A percentile compares a stretch with the other conserved stretches of the same genome.
phyloP scores from a whole-genome alignment of 192 early-diverging fungal genomes.

The Entomortierella lignicola region DNA sequence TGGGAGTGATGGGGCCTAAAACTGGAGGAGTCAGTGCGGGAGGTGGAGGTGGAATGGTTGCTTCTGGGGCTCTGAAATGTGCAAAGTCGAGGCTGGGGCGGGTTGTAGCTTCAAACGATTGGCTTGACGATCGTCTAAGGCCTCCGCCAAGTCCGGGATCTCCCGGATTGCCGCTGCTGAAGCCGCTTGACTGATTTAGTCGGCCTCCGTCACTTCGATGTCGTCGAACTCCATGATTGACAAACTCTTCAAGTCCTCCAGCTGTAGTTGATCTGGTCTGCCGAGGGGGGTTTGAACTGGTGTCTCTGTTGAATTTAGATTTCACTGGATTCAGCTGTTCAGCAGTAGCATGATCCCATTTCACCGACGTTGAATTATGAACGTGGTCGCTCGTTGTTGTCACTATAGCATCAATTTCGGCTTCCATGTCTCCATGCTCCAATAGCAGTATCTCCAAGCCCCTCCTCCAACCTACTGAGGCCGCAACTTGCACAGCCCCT shows the following conservation, averaged over 20 bases:
- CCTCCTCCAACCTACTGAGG: slow-evolving; percentile 39
- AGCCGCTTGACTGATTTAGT: not conserved
- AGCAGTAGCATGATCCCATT: slow-evolving; percentile 41
- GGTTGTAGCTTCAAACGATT: not conserved
- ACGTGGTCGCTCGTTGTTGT: slow-evolving; percentile 31
- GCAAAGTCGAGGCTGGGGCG: slow-evolving; percentile 17
- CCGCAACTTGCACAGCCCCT: slow-evolving; percentile 45
- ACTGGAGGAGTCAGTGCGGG: not conserved
- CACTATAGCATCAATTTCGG: slow-evolving; percentile 42
- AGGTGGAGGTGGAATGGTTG: not conserved
- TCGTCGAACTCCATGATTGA: slow-evolving; percentile 10
- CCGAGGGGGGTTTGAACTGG: not conserved
- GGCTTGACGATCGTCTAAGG: not conserved
- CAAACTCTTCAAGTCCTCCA: not conserved
- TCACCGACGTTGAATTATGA: slow-evolving; percentile 39
- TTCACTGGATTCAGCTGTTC: slow-evolving; percentile 2
- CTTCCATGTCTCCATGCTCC: slow-evolving; percentile 42
- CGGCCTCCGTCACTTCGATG: slow-evolving; percentile 30
- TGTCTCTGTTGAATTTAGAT: not conserved
- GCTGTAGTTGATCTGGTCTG: not conserved
- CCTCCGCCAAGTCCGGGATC: not conserved
- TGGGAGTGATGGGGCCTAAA: slow-evolving; percentile 12
- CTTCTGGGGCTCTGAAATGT: not conserved
- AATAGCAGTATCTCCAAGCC: slow-evolving; percentile 42
- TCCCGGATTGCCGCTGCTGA: not conserved